These are phyloP conservation scores for Gossypium bickii DNA, from an alignment of 345 rosid species.

Conservation along the genomic window DNA sequence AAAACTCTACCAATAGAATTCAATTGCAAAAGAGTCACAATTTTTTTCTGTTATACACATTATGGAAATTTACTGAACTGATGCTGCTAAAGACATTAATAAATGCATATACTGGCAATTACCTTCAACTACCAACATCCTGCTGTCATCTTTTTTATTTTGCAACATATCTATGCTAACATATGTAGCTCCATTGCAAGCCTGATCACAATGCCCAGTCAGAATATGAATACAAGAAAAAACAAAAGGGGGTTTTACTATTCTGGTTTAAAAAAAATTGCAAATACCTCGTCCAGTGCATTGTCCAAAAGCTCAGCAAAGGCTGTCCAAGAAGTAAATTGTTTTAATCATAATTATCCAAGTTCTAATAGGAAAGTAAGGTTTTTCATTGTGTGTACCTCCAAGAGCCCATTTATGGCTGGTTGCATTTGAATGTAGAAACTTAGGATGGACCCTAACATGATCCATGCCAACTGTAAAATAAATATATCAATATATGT, in stretches of 20 bases:
- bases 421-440: constrained; percentile 88
- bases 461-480: constrained; percentile 52
- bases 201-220: constrained; percentile 23
- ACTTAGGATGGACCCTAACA: constrained; percentile 87
- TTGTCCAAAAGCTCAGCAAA: constrained; percentile 87
- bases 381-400: constrained; percentile 31
- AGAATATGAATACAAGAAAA: background rate
- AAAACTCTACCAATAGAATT: no score
- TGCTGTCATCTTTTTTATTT: constrained; percentile 33
- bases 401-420: constrained; percentile 97
- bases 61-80: background rate
- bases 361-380: background rate
- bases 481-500: background rate
- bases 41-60: background rate
- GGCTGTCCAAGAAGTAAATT: constrained; percentile 33
- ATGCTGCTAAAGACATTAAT: background rate
- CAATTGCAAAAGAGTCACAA: background rate
- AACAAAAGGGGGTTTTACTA: background rate
- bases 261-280: background rate
- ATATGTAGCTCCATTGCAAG: constrained; percentile 49
- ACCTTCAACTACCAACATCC: constrained; percentile 51
- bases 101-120: background rate
- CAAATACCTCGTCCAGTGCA: constrained; percentile 70
- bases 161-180: constrained; percentile 45
- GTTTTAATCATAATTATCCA: background rate